Percentiles rank a stretch among this genome's conserved stretches.
Conservation (phyloP, 306 rosid genomes). For the Glycine tomentella region DNA sequence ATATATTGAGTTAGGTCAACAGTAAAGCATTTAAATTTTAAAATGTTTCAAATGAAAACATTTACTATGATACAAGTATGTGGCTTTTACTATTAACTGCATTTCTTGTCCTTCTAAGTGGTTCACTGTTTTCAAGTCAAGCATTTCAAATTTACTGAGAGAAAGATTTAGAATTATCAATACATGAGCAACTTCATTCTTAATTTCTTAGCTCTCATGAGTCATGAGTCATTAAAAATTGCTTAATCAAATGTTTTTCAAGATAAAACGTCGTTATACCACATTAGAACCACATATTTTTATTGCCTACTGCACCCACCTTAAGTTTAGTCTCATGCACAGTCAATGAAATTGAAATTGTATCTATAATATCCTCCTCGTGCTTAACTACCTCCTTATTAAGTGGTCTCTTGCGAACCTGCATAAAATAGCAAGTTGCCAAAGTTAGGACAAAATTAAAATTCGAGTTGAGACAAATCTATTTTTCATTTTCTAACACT, state of each 20-base stretch:
- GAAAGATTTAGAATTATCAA: conserved; percentile 20
- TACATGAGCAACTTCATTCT: neutral
- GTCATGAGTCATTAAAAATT: neutral
- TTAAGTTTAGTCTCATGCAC: conserved; percentile 93
- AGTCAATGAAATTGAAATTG: conserved; percentile 68
- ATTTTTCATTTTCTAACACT: conserved; percentile 11
- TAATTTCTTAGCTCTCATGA: neutral
- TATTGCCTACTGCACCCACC: conserved; percentile 51
- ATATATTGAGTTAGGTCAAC: conserved; percentile 87
- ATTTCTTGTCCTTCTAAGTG: neutral
- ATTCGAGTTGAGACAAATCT: neutral
- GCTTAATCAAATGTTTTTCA: neutral
- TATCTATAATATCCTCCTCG: conserved; percentile 87
- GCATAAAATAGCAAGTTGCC: conserved; percentile 17
- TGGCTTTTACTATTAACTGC: neutral
- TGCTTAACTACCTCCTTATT: conserved; percentile 82
- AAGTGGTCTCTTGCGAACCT: conserved; percentile 90
- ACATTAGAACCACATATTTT: neutral
- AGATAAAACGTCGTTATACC: neutral
- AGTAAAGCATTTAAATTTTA: conserved; percentile 50
- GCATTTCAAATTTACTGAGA: neutral
- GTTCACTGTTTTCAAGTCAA: neutral
- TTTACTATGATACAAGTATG: conserved; percentile 6
- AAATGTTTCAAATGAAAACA: conserved; percentile 34
- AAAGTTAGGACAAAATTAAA: conserved; percentile 20